Evolutionary conservation across 345 rosid species (phyloP).

Genomic region (Hypericum perforatum): DNA sequence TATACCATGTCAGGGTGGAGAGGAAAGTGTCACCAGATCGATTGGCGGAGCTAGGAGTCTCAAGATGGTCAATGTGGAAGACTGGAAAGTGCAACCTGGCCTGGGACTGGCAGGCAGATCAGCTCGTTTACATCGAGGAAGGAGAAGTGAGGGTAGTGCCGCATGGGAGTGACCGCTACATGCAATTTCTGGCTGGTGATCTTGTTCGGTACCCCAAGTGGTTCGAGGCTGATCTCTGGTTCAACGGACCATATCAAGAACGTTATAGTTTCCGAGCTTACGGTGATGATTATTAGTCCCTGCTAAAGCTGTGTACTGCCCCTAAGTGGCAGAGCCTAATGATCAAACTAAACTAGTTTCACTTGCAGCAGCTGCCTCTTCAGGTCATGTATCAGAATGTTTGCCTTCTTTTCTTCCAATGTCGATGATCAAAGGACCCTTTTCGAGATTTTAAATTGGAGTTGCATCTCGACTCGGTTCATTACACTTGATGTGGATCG

Average conservation of each 20-base stretch:
- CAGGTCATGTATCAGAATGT: no score
- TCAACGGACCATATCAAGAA: conserved; percentile 76
- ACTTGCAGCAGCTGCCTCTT: no score
- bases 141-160: conserved; percentile 96
- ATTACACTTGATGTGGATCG: no score
- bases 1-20: conserved; percentile 73
- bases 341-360: no score
- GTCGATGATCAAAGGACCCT: no score
- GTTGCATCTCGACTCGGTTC: no score
- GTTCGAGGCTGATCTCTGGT: conserved; percentile 91
- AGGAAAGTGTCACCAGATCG: conserved; percentile 45
- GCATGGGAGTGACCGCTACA: conserved; percentile 60
- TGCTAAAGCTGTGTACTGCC: no score
- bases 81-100: conserved; percentile 74
- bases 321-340: no score
- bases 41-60: conserved; percentile 61
- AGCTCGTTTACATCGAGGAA: conserved; percentile 88
- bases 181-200: conserved; percentile 83
- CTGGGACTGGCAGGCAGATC: conserved; percentile 96
- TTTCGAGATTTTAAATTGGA: no score
- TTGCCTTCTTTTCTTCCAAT: no score
- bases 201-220: conserved; percentile 88
- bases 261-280: conserved; percentile 77
- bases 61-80: conserved; percentile 83
- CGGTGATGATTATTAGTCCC: conserved; percentile 52